A percentile compares a stretch with the other conserved stretches of the same genome.
Conservation (phyloP, 1,139 yeast species). For the Yamadazyma aaseri region DNA sequence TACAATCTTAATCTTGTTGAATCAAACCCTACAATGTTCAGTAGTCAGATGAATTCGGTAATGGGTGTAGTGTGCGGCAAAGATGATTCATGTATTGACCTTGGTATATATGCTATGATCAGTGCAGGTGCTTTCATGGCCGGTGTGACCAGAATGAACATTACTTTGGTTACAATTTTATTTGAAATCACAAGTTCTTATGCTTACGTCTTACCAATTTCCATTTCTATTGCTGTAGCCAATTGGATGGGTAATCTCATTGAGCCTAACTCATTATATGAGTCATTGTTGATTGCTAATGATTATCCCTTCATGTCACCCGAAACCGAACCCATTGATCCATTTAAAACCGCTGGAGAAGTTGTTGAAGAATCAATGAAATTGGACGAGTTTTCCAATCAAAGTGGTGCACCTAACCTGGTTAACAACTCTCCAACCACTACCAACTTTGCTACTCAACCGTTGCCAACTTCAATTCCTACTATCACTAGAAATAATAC, state of each 20-base stretch:
- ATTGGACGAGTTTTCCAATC: constrained; percentile 1
- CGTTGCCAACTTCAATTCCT: not conserved
- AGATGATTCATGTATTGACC: constrained; percentile 36
- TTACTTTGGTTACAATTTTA: constrained; percentile 57
- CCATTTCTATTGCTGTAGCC: constrained; percentile 56
- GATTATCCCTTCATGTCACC: constrained; percentile 55
- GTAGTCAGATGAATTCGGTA: constrained; percentile 14
- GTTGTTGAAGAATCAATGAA: constrained; percentile 28
- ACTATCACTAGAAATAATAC: constrained; percentile 8
- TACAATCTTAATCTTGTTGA: constrained; percentile 16
- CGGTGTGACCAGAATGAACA: constrained; percentile 66
- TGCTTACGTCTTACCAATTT: constrained; percentile 59
- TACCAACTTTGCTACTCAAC: not conserved
- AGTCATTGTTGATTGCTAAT: constrained; percentile 46
- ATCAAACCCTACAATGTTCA: not conserved
- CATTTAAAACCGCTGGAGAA: constrained; percentile 34
- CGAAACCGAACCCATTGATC: constrained; percentile 40
- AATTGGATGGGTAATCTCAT: constrained; percentile 58
- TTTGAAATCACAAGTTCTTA: constrained; percentile 63
- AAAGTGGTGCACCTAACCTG: not conserved
- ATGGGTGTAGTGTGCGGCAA: constrained; percentile 20
- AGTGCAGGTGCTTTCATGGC: constrained; percentile 72
- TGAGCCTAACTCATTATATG: constrained; percentile 55
- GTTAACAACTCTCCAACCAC: not conserved
- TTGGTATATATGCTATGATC: constrained; percentile 66